These are phyloP conservation scores for Erysimum cheiri DNA, from an alignment of 441 rosid genomes.

Conservation along the genomic window DNA sequence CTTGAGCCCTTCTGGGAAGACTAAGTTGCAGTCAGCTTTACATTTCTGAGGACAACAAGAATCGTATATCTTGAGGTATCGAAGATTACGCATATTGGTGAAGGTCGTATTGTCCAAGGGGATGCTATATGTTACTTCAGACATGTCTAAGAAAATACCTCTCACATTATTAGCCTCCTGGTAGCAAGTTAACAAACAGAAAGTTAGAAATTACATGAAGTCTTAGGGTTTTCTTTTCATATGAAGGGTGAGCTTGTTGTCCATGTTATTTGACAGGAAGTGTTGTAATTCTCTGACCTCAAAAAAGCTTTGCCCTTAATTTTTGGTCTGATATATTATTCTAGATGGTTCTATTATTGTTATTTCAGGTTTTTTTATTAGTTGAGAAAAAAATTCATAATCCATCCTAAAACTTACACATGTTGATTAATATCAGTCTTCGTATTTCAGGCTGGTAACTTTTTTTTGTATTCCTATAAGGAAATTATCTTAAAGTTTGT, in stretches of 20 bases:
- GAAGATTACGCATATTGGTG: neutral
- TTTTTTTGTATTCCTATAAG: no score
- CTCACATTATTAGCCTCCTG: neutral
- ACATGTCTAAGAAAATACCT: conserved; percentile 31
- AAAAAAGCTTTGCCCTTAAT: neutral
- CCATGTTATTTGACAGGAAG: neutral
- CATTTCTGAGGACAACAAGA: conserved; percentile 23
- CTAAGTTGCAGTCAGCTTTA: neutral
- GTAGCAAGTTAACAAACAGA: neutral
- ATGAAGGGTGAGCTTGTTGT: neutral
- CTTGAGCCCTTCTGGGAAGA: neutral
- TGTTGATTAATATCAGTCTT: no score
- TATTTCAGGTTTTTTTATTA: neutral
- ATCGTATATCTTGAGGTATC: conserved; percentile 24
- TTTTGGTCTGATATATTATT: no score
- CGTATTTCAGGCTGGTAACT: no score
- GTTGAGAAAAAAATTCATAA: neutral
- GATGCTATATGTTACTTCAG: neutral
- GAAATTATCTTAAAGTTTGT: neutral
- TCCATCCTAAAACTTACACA: neutral
- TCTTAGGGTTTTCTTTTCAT: no score
- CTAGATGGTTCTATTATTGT: neutral
- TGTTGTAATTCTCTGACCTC: neutral
- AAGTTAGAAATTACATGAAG: neutral
- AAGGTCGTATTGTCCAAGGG: neutral